phyloP scores from a whole-genome alignment of 2,329 filamentous ascomycete genomes.

The Dactylonectria estremocensis region DNA sequence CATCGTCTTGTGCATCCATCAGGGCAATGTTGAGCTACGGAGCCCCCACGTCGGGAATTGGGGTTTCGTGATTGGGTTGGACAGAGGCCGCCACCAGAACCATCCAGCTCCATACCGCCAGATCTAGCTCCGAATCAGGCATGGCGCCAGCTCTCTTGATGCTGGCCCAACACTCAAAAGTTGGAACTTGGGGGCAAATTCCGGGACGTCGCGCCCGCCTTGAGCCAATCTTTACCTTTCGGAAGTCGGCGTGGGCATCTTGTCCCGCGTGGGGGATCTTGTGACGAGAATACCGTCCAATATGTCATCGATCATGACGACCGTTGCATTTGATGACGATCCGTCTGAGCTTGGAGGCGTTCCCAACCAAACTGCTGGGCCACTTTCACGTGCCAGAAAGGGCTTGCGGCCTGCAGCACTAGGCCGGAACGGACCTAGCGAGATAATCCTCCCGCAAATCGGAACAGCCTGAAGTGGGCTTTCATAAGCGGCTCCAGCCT shows the following conservation, averaged over 20 bases:
- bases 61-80: slow-evolving; percentile 41
- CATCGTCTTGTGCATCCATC: slow-evolving; percentile 30
- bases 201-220: not conserved
- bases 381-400: slow-evolving; percentile 46
- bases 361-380: slow-evolving; percentile 45
- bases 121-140: slow-evolving; percentile 37
- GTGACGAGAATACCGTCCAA: not conserved
- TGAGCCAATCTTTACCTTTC: slow-evolving; percentile 17
- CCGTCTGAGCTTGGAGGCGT: slow-evolving; percentile 9
- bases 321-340: slow-evolving; percentile 10
- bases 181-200: slow-evolving; percentile 11
- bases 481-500: slow-evolving; percentile 1
- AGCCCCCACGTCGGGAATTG: slow-evolving; percentile 42
- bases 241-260: not conserved
- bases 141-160: slow-evolving; percentile 35
- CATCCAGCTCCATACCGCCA: slow-evolving; percentile 43
- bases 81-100: slow-evolving; percentile 34
- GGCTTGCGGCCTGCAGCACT: slow-evolving; percentile 7
- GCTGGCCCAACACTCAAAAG: slow-evolving; percentile 28
- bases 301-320: not conserved
- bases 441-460: slow-evolving; percentile 31
- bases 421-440: slow-evolving; percentile 15
- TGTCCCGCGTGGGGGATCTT: not conserved
- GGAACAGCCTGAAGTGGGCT: slow-evolving; percentile 24
- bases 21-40: slow-evolving; percentile 40